These are phyloP conservation scores for Colletotrichum falcatum DNA, from an alignment of 2,329 filamentous ascomycete genomes.

Conservation along the genomic window DNA sequence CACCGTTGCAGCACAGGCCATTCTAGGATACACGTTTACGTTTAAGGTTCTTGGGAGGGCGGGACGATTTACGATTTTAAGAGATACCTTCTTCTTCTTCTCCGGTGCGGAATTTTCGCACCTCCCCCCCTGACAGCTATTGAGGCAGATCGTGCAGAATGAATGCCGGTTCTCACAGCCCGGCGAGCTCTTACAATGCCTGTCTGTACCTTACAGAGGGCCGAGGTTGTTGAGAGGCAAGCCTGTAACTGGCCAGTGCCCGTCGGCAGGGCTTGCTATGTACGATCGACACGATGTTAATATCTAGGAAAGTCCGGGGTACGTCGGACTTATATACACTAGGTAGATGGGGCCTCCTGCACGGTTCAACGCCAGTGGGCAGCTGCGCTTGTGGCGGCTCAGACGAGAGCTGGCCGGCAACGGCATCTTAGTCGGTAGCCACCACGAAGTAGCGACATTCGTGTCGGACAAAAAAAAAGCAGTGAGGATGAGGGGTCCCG, in stretches of 20 bases:
- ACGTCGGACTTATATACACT: background rate
- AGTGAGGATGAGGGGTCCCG: background rate
- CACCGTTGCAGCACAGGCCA: background rate
- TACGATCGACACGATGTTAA: constrained; percentile 1
- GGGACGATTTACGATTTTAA: background rate
- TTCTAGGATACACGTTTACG: constrained; percentile 14
- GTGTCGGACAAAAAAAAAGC: background rate
- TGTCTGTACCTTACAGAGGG: background rate
- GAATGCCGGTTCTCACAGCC: background rate
- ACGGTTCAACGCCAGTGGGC: background rate
- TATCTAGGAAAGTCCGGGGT: constrained; percentile 7
- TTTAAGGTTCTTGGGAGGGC: background rate
- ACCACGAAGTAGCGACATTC: background rate
- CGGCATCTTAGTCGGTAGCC: background rate
- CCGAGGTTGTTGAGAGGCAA: background rate
- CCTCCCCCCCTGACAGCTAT: background rate
- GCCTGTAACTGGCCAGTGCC: background rate
- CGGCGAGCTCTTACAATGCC: background rate
- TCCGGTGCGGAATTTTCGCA: background rate
- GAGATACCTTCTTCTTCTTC: background rate
- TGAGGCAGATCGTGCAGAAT: background rate
- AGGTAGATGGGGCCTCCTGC: background rate
- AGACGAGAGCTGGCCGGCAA: background rate
- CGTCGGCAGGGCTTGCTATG: background rate
- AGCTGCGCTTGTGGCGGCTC: no score